Evolutionary conservation across 805 yeast genomes (phyloP), one percentile per base, ranked within the genome.

Genomic region (Metschnikowia corniflorae): DNA sequence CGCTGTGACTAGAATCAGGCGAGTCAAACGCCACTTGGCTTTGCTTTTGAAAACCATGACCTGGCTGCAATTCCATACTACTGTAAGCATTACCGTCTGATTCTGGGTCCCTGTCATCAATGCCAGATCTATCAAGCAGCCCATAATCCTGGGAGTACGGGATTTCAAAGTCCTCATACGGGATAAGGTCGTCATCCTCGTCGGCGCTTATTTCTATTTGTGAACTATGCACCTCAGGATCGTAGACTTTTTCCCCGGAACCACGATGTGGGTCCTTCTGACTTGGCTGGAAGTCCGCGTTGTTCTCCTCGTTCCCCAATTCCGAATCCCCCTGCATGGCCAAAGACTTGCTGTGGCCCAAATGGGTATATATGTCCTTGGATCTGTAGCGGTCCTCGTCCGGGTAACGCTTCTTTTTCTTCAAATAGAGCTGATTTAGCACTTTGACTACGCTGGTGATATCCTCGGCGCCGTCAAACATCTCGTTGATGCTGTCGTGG

Each of bases 321-420:
- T 47, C 49, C 1, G 40, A 16, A 13, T 44, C 47, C 2, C 46
- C 52, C 22, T 20, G 41, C 5, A 44, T 16, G 2, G 47, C 49
- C 26, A 44, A 21, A 10, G 33, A 15, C 29, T 44, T 46, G 23
- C 32, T 37, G 36, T 47, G 53, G 6, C 72, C 71, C 22, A 68
- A 41, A 23, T 62, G 64, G 0, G 56, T 49, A 40, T 64, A 68
- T 42, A 68, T 67, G 39, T 56, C 65, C 39, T 59, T 64, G 4
- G 67, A 47, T 32, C 55, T 58, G 42, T 57, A 68, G 20, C 64
- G 59, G 9, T 66, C 70, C 35, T 68, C 73, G 7, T 52, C 53
- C 2, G 70, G 71, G 35, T 63, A 58, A 13, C 54, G 39, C 25
- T 49, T 43, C 43, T 63, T 65, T 29, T 53, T 47, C 28, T 49